Evolutionary conservation across 1,284 basidiomycete species (phyloP).

Genomic region (Ustilago esculenta): DNA sequence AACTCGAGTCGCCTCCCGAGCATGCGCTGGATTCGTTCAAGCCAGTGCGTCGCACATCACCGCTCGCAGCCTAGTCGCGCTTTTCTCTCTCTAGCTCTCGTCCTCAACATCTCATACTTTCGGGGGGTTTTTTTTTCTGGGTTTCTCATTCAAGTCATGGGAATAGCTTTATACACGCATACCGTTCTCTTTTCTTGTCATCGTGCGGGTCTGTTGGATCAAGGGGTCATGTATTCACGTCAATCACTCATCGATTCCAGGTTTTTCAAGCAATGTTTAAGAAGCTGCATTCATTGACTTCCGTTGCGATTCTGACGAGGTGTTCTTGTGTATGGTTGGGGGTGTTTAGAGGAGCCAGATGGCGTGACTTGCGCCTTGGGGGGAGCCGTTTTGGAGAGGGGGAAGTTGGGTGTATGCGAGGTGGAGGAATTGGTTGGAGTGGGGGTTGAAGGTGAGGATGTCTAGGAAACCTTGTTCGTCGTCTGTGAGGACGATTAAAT

Average conservation of each 20-base stretch:
- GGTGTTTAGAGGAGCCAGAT: slow-evolving; percentile 56
- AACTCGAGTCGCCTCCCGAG: slow-evolving; percentile 22
- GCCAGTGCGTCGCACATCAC: slow-evolving; percentile 4
- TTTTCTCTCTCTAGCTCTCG: slow-evolving; percentile 11
- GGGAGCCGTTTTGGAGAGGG: background rate
- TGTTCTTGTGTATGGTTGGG: no score
- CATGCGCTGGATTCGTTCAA: background rate
- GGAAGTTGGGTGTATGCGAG: slow-evolving; percentile 41
- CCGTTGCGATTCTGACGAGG: no score
- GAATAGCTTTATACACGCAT: slow-evolving; percentile 7
- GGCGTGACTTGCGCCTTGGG: slow-evolving; percentile 61
- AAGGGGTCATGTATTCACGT: slow-evolving; percentile 1
- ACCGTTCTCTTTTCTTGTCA: background rate
- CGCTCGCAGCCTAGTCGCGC: slow-evolving; percentile 3
- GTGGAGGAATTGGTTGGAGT: slow-evolving; percentile 1
- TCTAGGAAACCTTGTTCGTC: slow-evolving; percentile 53
- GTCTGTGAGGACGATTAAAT: slow-evolving; percentile 53
- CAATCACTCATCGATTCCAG: no score
- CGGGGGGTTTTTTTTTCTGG: background rate
- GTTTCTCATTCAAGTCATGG: slow-evolving; percentile 4
- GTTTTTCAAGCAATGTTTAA: no score
- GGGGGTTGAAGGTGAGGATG: slow-evolving; percentile 44
- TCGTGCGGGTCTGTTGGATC: no score
- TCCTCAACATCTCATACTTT: slow-evolving; percentile 7
- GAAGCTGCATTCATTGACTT: no score